Base-by-base conservation (phyloP, 768 basidiomycete species). In the Coprinellus micaceus region DNA sequence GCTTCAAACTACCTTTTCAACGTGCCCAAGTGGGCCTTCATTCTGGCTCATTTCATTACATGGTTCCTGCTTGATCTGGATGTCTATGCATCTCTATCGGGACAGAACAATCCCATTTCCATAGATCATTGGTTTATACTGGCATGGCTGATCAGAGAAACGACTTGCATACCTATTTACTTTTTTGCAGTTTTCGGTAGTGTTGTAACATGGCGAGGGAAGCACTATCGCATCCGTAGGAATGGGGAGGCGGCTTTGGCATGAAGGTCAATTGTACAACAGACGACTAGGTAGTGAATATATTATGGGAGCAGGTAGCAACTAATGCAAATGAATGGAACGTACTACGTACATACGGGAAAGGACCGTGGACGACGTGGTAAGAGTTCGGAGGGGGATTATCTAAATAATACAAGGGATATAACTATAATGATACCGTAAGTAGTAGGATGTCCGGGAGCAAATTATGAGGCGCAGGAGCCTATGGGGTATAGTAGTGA, bases 81-180 rank as follows among this genome's bases (percentile, higher is more conserved):
- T 64, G 88, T 97, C 11, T 89, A 88, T 67, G 75, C 81, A 21
- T 87, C 91, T 10, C 79, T 98, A 53, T 82, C 86, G 30, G 84
- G 86, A 26, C 78, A 85, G 68, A 75, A 84, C 49, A 66, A 89
- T 44, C 80, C 81, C 2, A 63, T 71, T 39, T 66, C 73, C 30
- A 74, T 75, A 47, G 74, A 76, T 12, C 77, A 77, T 71, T 64
- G 73, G 50, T 98, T 97, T 69, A 62, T 93, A 41, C 64, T 74
- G 28, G 91, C 93, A 6, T 99, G 94, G 93, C 67, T 76, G 17
- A 73, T 79, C 19, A 81, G 97, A 55, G 97, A 99, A 71, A 12
- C 86, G 39, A 69, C 95, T 57, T 87, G 96, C 3, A 74, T 98
- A 21, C 97, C 97, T 0, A 91, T 98, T 56, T 99, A 86, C 83